phyloP scores from a whole-genome alignment of 2,329 filamentous ascomycete species.

The Saccharata proteae region DNA sequence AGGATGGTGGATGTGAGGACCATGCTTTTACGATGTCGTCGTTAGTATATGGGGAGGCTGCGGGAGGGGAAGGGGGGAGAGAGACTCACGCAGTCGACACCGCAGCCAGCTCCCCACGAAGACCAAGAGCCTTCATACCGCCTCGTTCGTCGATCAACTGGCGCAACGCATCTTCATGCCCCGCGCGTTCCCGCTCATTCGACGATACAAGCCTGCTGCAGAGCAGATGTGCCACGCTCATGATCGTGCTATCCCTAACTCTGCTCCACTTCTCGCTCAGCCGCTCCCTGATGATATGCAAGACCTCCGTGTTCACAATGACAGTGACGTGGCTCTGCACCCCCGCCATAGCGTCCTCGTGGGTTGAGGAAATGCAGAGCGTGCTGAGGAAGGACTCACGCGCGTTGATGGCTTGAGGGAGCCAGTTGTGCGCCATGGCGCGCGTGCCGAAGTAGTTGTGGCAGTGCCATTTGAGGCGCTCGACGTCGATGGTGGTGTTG shows the following conservation, averaged over 20 bases:
- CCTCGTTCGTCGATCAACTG: constrained; percentile 23
- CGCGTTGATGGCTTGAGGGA: constrained; percentile 20
- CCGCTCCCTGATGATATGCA: constrained; percentile 18
- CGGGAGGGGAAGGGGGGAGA: not conserved
- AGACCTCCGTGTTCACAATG: constrained; percentile 21
- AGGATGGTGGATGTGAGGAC: constrained; percentile 21
- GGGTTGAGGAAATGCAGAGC: constrained; percentile 21
- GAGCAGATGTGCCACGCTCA: constrained; percentile 24
- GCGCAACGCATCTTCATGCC: constrained; percentile 19
- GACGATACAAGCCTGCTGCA: constrained; percentile 20
- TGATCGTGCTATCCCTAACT: constrained; percentile 23
- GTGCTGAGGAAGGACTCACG: constrained; percentile 26
- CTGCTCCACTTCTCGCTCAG: constrained; percentile 13
- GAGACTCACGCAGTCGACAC: constrained; percentile 10
- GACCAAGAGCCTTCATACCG: constrained; percentile 19
- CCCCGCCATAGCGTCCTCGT: constrained; percentile 19
- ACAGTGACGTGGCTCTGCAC: constrained; percentile 18
- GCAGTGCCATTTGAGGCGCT: constrained; percentile 23
- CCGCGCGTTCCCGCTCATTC: constrained; percentile 13
- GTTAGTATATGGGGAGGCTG: not conserved
- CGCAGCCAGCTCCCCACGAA: constrained; percentile 20
- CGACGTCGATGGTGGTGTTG: constrained; percentile 19
- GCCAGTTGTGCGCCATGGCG: constrained; percentile 22
- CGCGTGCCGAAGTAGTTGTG: constrained; percentile 20
- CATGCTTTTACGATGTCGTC: constrained; percentile 9